Base-by-base conservation (phyloP, 2,329 filamentous ascomycete species). In the Lasiodiplodia hormozganensis region DNA sequence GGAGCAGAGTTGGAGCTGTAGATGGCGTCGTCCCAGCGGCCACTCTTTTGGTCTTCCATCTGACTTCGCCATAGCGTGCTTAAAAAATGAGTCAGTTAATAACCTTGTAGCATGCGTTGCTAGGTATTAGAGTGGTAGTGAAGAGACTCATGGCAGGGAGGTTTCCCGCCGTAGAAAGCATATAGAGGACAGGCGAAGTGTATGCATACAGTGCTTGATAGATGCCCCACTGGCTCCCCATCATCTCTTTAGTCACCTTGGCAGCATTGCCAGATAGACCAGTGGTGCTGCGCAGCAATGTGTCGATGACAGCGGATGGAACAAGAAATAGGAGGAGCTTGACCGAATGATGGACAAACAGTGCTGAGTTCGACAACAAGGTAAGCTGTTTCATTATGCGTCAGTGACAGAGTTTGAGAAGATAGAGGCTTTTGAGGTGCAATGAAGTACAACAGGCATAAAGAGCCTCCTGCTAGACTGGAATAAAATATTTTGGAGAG, bases 131-230 rank as follows among this genome's bases (percentile, higher is more conserved):
- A 7, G 7, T 43, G 40, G 28, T 28, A n/a, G 52, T 8, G 6
- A 28, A 23, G 14, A 31, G 25, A 31, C 23, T n/a, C 52, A 54
- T 28, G 53, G 31, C 8, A 38, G 21, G 31, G 3, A 10, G 31
- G 23, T 57, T 36, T 38, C 14, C 8, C 14, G 8, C 31, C 12
- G 31, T 47, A 43, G 23, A 8, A 12, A 38, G 16, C n/a, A n/a
- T n/a, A n/a, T n/a, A n/a, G n/a, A n/a, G n/a, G n/a, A n/a, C n/a
- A n/a, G n/a, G n/a, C n/a, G 16, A 11, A 47, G 1, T 60, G 36
- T 14, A 56, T 18, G 16, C 60, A n/a, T 64, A 64, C 60, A 64
- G 60, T 16, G 60, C 60, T 12, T 64, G 43, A 31, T 64, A 64
- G 1, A 64, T n/a, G 11, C 60, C 60, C 60, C 60, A 52, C n/a